These are phyloP conservation scores for Linnemannia zychae DNA, from an alignment of 192 early-diverging fungal genomes.

Conservation along the genomic window DNA sequence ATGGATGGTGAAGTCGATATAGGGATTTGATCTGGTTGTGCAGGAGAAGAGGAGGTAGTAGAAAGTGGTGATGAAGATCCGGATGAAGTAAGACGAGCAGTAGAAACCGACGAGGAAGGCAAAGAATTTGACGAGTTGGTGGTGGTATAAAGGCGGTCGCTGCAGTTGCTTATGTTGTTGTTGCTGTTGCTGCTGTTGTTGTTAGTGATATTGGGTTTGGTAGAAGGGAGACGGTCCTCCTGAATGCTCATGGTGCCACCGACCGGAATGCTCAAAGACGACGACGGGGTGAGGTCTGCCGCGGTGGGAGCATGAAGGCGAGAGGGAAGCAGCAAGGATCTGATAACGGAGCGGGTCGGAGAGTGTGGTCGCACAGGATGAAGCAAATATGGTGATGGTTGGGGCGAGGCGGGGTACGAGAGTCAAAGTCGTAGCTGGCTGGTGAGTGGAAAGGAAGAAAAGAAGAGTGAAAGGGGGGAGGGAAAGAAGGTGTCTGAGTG, in stretches of 20 bases:
- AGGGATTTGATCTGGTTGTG: background rate
- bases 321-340: background rate
- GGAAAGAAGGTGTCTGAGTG: background rate
- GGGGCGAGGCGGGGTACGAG: background rate
- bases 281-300: background rate
- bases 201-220: background rate
- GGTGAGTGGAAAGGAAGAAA: background rate
- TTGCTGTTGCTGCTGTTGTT: background rate
- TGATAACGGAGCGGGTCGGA: background rate
- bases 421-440: background rate
- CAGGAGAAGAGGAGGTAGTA: background rate
- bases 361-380: background rate
- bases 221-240: background rate
- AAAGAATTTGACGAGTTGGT: background rate
- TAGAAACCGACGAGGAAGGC: background rate
- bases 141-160: background rate
- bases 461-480: background rate
- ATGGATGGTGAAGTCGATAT: background rate
- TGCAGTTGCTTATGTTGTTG: background rate
- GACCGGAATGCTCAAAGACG: constrained; percentile 21
- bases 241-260: constrained; percentile 18
- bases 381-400: background rate
- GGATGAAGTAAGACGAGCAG: background rate
- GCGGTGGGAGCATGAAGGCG: constrained; percentile 4
- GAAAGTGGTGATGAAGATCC: background rate